Conservation (phyloP, 108 stramenopile species). For the Ochromonas danica region DNA sequence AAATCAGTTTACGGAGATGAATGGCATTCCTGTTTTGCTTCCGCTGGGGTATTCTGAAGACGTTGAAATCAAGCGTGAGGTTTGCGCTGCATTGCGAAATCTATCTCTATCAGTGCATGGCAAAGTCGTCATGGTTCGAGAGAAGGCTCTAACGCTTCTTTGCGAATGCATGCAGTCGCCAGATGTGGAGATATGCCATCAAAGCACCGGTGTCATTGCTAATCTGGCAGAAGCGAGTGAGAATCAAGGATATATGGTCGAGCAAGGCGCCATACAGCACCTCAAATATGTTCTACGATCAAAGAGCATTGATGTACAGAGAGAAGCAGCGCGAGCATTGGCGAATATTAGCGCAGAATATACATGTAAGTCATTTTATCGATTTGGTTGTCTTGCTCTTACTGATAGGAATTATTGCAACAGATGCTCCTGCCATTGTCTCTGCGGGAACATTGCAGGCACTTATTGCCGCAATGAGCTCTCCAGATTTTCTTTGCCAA, state of each 20-base stretch:
- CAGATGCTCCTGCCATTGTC: conserved; percentile 62
- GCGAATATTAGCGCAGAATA: conserved; percentile 74
- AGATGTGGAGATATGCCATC: conserved; percentile 65
- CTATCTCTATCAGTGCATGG: conserved; percentile 54
- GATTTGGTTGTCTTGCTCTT: background rate
- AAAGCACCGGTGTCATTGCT: conserved; percentile 61
- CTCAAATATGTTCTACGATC: conserved; percentile 70
- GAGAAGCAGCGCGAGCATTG: conserved; percentile 71
- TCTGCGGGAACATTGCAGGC: conserved; percentile 64
- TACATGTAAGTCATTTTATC: conserved; percentile 41
- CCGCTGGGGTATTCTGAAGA: conserved; percentile 44
- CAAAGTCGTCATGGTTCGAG: conserved; percentile 58
- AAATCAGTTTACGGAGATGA: conserved; percentile 63
- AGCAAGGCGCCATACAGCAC: conserved; percentile 68
- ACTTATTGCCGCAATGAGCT: conserved; percentile 63
- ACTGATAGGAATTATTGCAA: background rate
- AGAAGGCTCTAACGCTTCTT: conserved; percentile 58
- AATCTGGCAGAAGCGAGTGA: conserved; percentile 65
- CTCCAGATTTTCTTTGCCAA: conserved; percentile 67
- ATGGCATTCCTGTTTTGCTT: conserved; percentile 53
- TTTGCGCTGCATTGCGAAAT: conserved; percentile 63
- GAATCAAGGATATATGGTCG: conserved; percentile 66
- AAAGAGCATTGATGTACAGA: conserved; percentile 65
- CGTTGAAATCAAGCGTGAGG: conserved; percentile 61
- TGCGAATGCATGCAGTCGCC: conserved; percentile 58